phyloP scores from a whole-genome alignment of 1,284 basidiomycete species.

The Agroathelia rolfsii region DNA sequence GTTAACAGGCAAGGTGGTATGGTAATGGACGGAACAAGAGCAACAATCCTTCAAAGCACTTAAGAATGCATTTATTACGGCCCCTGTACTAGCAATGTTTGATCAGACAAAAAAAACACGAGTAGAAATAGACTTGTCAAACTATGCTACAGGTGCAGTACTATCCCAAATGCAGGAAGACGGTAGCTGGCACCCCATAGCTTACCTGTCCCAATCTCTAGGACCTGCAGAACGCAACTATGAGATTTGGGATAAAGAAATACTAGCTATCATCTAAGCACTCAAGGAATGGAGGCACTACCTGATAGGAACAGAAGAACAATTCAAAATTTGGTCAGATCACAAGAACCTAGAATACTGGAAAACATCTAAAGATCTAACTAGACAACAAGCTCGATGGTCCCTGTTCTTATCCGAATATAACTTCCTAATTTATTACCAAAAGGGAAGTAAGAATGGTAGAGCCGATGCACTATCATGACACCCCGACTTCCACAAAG shows the following conservation, averaged over 20 bases:
- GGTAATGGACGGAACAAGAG: slow-evolving; percentile 7
- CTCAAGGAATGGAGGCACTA: slow-evolving; percentile 25
- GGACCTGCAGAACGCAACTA: slow-evolving; percentile 25
- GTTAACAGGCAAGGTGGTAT: slow-evolving; percentile 14
- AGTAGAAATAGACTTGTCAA: slow-evolving; percentile 20
- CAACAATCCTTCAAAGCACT: slow-evolving; percentile 18
- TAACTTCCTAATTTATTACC: slow-evolving; percentile 27
- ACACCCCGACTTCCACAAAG: slow-evolving; percentile 20
- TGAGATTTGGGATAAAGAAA: slow-evolving; percentile 26
- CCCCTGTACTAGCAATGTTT: slow-evolving; percentile 16
- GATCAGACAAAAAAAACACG: slow-evolving; percentile 14
- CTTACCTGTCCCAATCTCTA: slow-evolving; percentile 22
- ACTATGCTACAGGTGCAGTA: slow-evolving; percentile 18
- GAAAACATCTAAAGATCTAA: slow-evolving; percentile 23
- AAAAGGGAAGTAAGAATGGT: slow-evolving; percentile 23
- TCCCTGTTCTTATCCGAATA: slow-evolving; percentile 22
- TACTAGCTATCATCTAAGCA: slow-evolving; percentile 24
- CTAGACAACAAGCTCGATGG: slow-evolving; percentile 30
- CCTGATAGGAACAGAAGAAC: slow-evolving; percentile 21
- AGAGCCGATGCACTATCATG: slow-evolving; percentile 31
- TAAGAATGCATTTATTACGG: slow-evolving; percentile 15
- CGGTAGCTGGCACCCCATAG: slow-evolving; percentile 21
- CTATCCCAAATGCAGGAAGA: slow-evolving; percentile 18
- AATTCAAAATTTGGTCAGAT: slow-evolving; percentile 26
- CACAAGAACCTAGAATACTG: slow-evolving; percentile 30